These are phyloP conservation scores for Heliosperma pusillum DNA, from an alignment of 148 eudicot species.

Conservation along the genomic window DNA sequence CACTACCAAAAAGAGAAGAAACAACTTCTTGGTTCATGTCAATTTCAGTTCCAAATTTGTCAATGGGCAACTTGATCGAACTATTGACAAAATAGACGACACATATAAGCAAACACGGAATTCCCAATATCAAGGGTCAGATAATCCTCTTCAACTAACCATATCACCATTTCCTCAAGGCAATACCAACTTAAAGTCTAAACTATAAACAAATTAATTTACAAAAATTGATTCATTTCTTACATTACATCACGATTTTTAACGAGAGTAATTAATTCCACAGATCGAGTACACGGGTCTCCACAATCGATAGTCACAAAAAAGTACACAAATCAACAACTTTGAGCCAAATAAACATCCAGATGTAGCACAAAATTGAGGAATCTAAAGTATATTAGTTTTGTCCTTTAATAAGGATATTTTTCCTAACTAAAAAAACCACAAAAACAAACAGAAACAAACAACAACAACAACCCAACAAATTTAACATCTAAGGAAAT, in stretches of 20 bases:
- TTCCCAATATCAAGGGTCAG: constrained; percentile 10
- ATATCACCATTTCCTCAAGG: constrained; percentile 11
- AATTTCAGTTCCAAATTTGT: not conserved
- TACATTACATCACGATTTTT: not conserved
- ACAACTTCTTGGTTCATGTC: not conserved
- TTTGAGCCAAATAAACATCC: not conserved
- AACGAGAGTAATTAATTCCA: not conserved
- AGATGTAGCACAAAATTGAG: not conserved
- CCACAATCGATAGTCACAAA: not conserved
- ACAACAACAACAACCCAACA: not conserved
- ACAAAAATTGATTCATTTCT: not conserved
- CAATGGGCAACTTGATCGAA: not conserved
- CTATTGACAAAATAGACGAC: not conserved
- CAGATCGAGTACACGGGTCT: not conserved
- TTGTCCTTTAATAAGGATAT: not conserved
- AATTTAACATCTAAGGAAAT: not conserved
- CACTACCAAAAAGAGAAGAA: not conserved
- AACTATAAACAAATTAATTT: not conserved
- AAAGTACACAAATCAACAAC: not conserved
- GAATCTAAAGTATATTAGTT: not conserved
- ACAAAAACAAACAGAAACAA: not conserved
- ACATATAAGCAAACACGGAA: constrained; percentile 3
- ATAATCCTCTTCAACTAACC: constrained; percentile 15
- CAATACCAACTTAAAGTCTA: not conserved
- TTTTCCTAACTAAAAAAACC: not conserved